Conservation (phyloP, 306 rosid species). For the Vachellia pachyceras region DNA sequence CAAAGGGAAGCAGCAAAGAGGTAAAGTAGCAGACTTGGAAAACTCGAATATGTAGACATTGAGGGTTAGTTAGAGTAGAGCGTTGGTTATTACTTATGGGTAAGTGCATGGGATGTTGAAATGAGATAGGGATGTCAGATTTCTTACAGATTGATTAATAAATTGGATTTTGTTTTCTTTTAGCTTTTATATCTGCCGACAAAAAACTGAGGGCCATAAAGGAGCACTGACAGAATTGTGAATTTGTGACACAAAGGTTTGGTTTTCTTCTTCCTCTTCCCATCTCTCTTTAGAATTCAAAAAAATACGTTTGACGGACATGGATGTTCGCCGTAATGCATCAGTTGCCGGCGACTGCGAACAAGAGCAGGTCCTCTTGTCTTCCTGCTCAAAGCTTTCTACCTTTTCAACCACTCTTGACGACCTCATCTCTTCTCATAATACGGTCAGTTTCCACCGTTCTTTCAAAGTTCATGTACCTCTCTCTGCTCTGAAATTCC, state of each 20-base stretch:
- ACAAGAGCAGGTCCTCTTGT: slow-evolving; percentile 48
- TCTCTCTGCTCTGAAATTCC: slow-evolving; percentile 3
- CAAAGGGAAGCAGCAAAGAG: background rate
- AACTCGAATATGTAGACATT: background rate
- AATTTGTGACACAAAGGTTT: slow-evolving; percentile 34
- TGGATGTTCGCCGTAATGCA: slow-evolving; percentile 60
- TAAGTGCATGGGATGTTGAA: slow-evolving; percentile 38
- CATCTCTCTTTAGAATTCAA: slow-evolving; percentile 33
- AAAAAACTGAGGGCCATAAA: slow-evolving; percentile 56
- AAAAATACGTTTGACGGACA: slow-evolving; percentile 31
- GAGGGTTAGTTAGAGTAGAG: slow-evolving; percentile 38
- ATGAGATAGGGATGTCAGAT: slow-evolving; percentile 49
- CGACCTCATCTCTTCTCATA: slow-evolving; percentile 67
- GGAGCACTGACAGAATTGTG: slow-evolving; percentile 37
- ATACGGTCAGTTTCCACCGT: slow-evolving; percentile 52
- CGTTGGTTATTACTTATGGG: slow-evolving; percentile 40
- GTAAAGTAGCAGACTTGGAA: background rate
- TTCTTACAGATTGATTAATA: slow-evolving; percentile 43
- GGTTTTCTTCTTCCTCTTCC: slow-evolving; percentile 14
- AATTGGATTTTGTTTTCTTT: slow-evolving; percentile 39
- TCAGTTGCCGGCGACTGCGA: slow-evolving; percentile 55
- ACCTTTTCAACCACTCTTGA: slow-evolving; percentile 53
- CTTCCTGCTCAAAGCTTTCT: slow-evolving; percentile 45
- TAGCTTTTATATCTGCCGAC: slow-evolving; percentile 74
- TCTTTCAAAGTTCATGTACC: background rate